Percentiles rank a stretch among this genome's conserved stretches.
Evolutionary conservation across 2,329 filamentous ascomycete genomes (phyloP).

Genomic region (Calonectria crousiana): DNA sequence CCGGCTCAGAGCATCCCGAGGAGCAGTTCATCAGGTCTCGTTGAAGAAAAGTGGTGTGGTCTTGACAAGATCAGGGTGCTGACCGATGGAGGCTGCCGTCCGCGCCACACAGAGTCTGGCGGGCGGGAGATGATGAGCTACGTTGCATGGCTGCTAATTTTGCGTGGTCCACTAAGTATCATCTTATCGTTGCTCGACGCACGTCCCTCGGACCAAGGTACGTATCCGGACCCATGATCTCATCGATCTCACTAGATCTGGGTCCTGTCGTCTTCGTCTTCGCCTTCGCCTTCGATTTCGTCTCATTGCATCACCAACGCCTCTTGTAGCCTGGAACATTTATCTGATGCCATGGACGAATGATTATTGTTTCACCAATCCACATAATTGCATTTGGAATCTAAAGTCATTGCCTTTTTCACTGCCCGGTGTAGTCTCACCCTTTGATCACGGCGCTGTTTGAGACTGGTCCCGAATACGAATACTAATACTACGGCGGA

Average conservation of each 20-base stretch:
- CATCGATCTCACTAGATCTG: slow-evolving; percentile 23
- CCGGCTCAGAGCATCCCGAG: slow-evolving; percentile 34
- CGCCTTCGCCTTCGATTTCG: slow-evolving; percentile 23
- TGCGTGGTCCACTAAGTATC: slow-evolving; percentile 6
- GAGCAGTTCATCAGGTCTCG: slow-evolving; percentile 11
- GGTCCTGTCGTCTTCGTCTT: slow-evolving; percentile 25
- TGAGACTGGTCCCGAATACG: slow-evolving; percentile 37
- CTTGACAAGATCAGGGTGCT: slow-evolving; percentile 27
- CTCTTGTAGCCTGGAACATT: neutral
- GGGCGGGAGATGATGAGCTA: slow-evolving; percentile 14
- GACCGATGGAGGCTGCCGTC: slow-evolving; percentile 23
- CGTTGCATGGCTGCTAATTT: neutral
- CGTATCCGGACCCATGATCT: slow-evolving; percentile 23
- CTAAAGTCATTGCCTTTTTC: neutral
- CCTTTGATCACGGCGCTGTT: neutral
- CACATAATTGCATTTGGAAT: slow-evolving; percentile 12
- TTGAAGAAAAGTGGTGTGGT: slow-evolving; percentile 36
- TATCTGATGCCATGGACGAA: neutral
- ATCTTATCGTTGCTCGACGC: slow-evolving; percentile 4
- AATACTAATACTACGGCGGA: slow-evolving; percentile 30
- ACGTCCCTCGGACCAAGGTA: neutral
- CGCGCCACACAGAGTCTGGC: neutral
- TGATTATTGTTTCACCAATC: neutral
- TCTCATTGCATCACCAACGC: neutral
- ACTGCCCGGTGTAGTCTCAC: neutral